Evolutionary conservation across 495 filamentous ascomycete genomes (phyloP).

Genomic region (Penicillium lividum): DNA sequence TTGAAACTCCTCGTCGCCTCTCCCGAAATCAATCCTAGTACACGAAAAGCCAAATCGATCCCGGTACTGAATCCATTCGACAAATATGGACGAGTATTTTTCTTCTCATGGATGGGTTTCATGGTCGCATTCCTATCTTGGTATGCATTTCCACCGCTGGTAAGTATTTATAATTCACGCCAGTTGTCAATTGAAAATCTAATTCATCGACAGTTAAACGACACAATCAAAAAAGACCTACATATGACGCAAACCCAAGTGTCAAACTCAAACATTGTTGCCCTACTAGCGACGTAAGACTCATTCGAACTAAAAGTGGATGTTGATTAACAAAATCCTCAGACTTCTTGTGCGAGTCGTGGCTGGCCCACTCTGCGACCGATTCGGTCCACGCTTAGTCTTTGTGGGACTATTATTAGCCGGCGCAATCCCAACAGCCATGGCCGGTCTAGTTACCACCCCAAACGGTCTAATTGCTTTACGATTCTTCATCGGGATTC

Average conservation of each 20-base stretch:
- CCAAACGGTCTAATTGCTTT: constrained; percentile 71
- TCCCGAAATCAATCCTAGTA: constrained; percentile 68
- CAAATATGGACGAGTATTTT: constrained; percentile 84
- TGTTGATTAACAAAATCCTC: constrained; percentile 14
- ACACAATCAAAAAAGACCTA: constrained; percentile 78
- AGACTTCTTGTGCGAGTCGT: constrained; percentile 80
- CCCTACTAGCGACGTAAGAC: constrained; percentile 75
- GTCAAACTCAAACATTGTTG: constrained; percentile 90
- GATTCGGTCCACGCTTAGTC: constrained; percentile 76
- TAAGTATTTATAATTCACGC: constrained; percentile 40
- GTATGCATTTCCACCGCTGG: constrained; percentile 79
- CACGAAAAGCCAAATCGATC: constrained; percentile 76
- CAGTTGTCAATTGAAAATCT: background rate
- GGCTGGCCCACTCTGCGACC: constrained; percentile 82
- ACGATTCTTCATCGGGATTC: constrained; percentile 91
- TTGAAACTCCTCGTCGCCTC: constrained; percentile 33
- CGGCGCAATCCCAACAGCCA: constrained; percentile 79
- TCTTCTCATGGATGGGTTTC: constrained; percentile 94
- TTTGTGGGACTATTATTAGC: constrained; percentile 74
- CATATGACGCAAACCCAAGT: constrained; percentile 69
- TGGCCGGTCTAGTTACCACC: constrained; percentile 73
- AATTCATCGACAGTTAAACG: constrained; percentile 55
- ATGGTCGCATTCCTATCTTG: constrained; percentile 95
- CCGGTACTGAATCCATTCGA: constrained; percentile 80
- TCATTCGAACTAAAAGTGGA: background rate